phyloP scores from a whole-genome alignment of 768 basidiomycete species.

The Amanita brunnescens region DNA sequence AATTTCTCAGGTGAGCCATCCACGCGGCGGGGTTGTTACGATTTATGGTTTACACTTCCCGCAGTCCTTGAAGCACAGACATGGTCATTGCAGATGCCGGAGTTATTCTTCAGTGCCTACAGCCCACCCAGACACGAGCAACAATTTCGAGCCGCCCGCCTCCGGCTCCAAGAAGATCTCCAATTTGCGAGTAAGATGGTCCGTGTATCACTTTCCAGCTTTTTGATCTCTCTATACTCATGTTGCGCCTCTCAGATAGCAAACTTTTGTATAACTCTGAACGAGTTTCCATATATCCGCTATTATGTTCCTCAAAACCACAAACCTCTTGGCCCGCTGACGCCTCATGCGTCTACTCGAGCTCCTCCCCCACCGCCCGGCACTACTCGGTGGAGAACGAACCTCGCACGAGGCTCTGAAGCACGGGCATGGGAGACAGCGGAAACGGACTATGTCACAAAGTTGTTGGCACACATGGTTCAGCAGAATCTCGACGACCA shows the following conservation, averaged over 20 bases:
- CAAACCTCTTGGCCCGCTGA: conserved; percentile 76
- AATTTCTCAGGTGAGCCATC: conserved; percentile 89
- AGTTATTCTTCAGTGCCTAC: conserved; percentile 82
- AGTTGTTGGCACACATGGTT: conserved; percentile 77
- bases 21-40: too few relatives aligned
- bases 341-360: conserved; percentile 54
- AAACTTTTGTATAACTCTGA: conserved; percentile 82
- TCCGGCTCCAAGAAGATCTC: conserved; percentile 83
- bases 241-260: conserved; percentile 46
- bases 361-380: conserved; percentile 58
- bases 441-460: conserved; percentile 70
- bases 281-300: conserved; percentile 88
- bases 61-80: conserved; percentile 79
- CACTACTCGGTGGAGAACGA: conserved; percentile 70
- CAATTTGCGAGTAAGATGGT: conserved; percentile 66
- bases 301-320: conserved; percentile 86
- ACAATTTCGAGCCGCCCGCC: conserved; percentile 57
- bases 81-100: conserved; percentile 73
- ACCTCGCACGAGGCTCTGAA: conserved; percentile 64
- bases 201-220: conserved; percentile 14
- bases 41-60: neutral
- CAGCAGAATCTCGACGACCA: conserved; percentile 82
- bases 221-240: conserved; percentile 1
- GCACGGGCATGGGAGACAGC: conserved; percentile 62
- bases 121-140: conserved; percentile 72